Base-by-base conservation (phyloP, 257 asterid species). In the Przewalskia tangutica region DNA sequence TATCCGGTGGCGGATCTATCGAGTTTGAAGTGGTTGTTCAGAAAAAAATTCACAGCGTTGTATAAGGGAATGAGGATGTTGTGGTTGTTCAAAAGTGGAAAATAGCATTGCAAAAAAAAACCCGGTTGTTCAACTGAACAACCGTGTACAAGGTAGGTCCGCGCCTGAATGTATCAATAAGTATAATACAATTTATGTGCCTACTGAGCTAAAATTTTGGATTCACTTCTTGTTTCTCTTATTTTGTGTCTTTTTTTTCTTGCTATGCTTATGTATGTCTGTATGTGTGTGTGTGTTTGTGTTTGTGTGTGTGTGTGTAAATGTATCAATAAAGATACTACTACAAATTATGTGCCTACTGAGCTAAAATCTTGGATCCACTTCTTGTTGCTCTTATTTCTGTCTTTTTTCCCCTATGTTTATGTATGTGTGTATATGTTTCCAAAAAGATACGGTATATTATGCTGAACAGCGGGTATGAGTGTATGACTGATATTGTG, bases 341-440 rank as follows among this genome's bases (percentile, higher is more conserved):
- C 32, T 27, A 27, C 32, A 27, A 27, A 1, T 16, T 48, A 0
- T 73, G 79, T 73, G 60, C 7, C 3, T 23, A 7, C 60, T 73
- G 60, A 73, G 7, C 42, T 20, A 32, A 23, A 48, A 34, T 13
- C 44, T 27, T 75, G 79, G 60, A 50, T 75, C 62, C 12, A 8
- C 4, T 71, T 66, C 5, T 66, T 66, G 2, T 38, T 78, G 11
- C 8, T 12, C 46, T 27, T 42, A 17, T 7, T 34, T 81, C 67
- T 38, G 42, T 77, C 6, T 55, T 34, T 59, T 1, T 88, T 82
- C 87, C 36, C 56, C 50, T 73, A 7, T 77, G n/a, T 10, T 63
- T 84, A 36, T 63, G 70, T 48, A 48, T 81, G 60, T 55, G 60
- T 55, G 23, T 56, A 12, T 23, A 27, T 63, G 70, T 32, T 3